These are phyloP conservation scores for Cryptococcus wingfieldii DNA, from an alignment of 1,284 basidiomycete species.

Conservation along the genomic window DNA sequence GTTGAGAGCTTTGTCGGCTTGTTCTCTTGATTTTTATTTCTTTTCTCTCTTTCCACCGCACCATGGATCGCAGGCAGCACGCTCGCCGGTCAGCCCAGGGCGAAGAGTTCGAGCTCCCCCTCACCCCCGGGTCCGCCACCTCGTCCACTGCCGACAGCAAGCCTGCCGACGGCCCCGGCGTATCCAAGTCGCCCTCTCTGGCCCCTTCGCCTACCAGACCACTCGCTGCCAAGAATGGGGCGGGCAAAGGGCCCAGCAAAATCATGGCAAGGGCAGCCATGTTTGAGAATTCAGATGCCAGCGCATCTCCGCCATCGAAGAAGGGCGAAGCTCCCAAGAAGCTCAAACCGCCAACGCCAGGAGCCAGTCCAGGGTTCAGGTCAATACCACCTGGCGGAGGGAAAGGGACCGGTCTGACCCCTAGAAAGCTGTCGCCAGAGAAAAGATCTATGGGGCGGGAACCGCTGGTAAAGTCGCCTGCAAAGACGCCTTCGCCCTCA, in stretches of 20 bases:
- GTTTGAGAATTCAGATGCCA: slow-evolving; percentile 16
- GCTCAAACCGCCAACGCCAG: slow-evolving; percentile 1
- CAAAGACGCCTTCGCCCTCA: not conserved
- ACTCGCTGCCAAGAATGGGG: not conserved
- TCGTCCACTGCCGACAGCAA: not conserved
- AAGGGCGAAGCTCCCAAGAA: too few species aligned
- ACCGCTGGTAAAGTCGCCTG: not conserved
- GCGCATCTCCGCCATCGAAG: too few species aligned
- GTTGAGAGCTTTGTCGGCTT: not conserved
- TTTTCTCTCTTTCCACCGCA: too few species aligned
- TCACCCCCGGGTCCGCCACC: too few species aligned
- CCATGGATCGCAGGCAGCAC: too few species aligned
- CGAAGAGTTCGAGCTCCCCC: too few species aligned
- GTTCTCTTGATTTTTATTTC: not conserved
- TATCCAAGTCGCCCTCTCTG: not conserved
- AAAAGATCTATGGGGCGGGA: not conserved
- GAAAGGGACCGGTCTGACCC: not conserved
- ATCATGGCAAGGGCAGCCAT: slow-evolving; percentile 30
- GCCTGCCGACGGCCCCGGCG: not conserved
- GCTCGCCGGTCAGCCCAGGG: too few species aligned
- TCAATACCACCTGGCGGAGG: slow-evolving; percentile 13
- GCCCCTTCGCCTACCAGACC: not conserved
- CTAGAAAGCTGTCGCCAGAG: slow-evolving; percentile 8
- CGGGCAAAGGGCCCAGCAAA: slow-evolving; percentile 13
- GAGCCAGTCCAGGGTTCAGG: slow-evolving; percentile 10